Evolutionary conservation across 2,329 filamentous ascomycete species (phyloP), one percentile per base, ranked within the genome.

Genomic region (Bipolaris oryzae): DNA sequence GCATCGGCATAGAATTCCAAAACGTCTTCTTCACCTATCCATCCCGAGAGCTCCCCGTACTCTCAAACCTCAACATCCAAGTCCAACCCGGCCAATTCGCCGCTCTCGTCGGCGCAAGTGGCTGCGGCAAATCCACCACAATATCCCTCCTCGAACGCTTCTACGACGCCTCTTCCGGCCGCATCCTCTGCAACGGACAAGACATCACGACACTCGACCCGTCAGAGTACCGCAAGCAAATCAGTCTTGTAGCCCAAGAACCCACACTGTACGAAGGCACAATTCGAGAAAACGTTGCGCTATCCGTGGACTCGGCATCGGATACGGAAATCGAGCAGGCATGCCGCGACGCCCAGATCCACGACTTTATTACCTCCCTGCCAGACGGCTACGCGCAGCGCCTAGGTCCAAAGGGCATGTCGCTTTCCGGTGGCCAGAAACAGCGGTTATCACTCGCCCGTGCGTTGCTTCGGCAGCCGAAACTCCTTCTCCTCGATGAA

Each of bases 1-100:
- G 71, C 18, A 64, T 70, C 7, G 57, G 69, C 10, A 85, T 99
- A 60, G 93, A 98, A 72, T 97, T 99, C 82, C 87, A 89, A 15
- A 89, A 96, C 63, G 93, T 98, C 3, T 90, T 95, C 76, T 98
- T 97, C 83, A 85, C 91, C 43, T 99, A 98, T 74, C 92, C 93
- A 0, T 96, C 91, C 0, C 87, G 94, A 1, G 89, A 91, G 0
- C 91, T 96, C 62, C 91, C 92, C 11, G 76, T 77, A 7, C 70
- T 79, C 7, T 74, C 72, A 28, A 75, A 79, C 57, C 79, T 86
- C 52, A 84, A 82, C 43, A 44, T 77, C 21, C 63, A 75, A 50
- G 63, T 77, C 25, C 57, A 57, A 11, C 87, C 86, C 62, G 89
- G 88, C 4, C 86, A 90, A 68, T 91, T 90, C 67, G 87, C 84